Evolutionary conservation across 176 grass and related monocot genomes (phyloP), one percentile per base, ranked within the genome.

Genomic region (Oryza meyeriana): DNA sequence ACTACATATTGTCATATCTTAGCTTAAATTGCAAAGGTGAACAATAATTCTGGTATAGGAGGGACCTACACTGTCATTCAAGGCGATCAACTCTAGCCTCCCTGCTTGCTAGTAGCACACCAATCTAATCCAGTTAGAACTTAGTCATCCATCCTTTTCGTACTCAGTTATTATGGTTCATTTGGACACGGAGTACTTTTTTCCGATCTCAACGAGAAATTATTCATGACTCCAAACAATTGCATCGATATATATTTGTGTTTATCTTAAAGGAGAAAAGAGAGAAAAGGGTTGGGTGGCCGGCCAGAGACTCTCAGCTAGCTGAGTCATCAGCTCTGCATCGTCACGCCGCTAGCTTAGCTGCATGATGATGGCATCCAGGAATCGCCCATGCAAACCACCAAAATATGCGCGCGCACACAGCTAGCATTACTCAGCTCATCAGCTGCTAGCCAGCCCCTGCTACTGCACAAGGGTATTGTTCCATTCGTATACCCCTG

Each of bases 321-420:
- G 50, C 50, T 55, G 50, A 55, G 50, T 59, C 55, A 59, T 59
- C 55, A 59, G 55, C 5, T 59, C 55, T 25, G 55, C 55, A 59
- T n/a, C n/a, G n/a, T 25, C 50, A 59, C 55, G n/a, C 55, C 22
- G 55, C 55, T 59, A 25, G n/a, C 55, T 58, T 59, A 59, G 55
- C 24, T 61, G 50, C 79, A 72, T 28, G 27, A 82, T 26, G 80
- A 59, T 59, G 55, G 22, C 6, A 10, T 3, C 16, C 81, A 55
- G 81, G 42, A 76, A 6, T 35, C 52, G 75, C 25, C 69, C 24
- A 74, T 16, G 61, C 69, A 80, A 74, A 74, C 42, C 42, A 18
- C 44, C 84, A 66, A 80, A 80, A 66, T 52, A 68, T 20, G 68
- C 67, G 66, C 8, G 3, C 41, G 7, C 22, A 25, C 4, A 6